Percentiles rank a stretch among this genome's conserved stretches.
Evolutionary conservation across 2,329 filamentous ascomycete species (phyloP).

Genomic region (Cladosporium colombiae): DNA sequence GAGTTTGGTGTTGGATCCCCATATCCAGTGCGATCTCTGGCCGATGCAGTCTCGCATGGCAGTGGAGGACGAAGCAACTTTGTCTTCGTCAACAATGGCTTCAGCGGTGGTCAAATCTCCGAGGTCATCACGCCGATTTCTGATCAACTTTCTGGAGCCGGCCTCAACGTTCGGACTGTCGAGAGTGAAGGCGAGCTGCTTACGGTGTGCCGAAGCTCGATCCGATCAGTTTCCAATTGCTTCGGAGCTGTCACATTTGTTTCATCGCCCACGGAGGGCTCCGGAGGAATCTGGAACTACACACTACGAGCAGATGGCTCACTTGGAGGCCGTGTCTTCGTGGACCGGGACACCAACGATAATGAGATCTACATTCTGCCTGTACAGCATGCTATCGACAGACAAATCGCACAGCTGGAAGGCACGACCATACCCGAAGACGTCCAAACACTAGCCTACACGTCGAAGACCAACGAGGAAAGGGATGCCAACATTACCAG

Average conservation of each 20-base stretch:
- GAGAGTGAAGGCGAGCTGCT: constrained; percentile 60
- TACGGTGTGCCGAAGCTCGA: constrained; percentile 58
- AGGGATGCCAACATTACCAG: constrained; percentile 65
- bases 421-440: constrained; percentile 42
- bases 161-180: constrained; percentile 58
- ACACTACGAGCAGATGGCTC: constrained; percentile 75
- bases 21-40: constrained; percentile 63
- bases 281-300: constrained; percentile 76
- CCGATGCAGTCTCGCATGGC: constrained; percentile 62
- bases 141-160: constrained; percentile 56
- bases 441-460: constrained; percentile 72
- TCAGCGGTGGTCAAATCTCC: constrained; percentile 68
- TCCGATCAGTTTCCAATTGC: constrained; percentile 66
- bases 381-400: constrained; percentile 75
- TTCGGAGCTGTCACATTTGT: constrained; percentile 74
- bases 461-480: constrained; percentile 67
- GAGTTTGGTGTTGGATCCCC: constrained; percentile 70
- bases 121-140: constrained; percentile 66
- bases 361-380: constrained; percentile 76
- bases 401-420: constrained; percentile 64
- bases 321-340: constrained; percentile 65
- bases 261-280: constrained; percentile 72
- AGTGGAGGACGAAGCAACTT: constrained; percentile 65
- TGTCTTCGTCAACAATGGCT: constrained; percentile 75
- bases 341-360: constrained; percentile 68